Percentiles rank a stretch among this genome's conserved stretches.
Conservation (phyloP, 1,284 basidiomycete species). For the Chiua sp. region DNA sequence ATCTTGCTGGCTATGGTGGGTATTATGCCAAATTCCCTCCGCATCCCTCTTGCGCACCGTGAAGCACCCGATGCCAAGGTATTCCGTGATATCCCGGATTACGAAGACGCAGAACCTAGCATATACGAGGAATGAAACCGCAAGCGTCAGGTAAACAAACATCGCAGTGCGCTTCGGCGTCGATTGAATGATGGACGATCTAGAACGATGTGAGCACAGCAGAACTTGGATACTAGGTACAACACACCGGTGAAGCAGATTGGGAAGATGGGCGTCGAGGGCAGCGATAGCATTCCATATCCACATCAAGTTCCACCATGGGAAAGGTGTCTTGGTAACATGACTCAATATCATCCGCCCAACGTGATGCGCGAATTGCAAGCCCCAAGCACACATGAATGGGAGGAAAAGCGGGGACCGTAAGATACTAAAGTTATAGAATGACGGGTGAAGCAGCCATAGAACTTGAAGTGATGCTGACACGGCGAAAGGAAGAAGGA, state of each 20-base stretch:
- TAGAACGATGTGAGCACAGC: constrained; percentile 29
- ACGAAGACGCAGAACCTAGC: constrained; percentile 81
- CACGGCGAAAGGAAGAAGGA: constrained; percentile 81
- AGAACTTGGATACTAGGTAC: neutral
- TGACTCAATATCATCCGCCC: constrained; percentile 95
- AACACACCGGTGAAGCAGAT: constrained; percentile 66
- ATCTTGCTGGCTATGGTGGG: constrained; percentile 34
- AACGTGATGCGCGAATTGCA: constrained; percentile 87
- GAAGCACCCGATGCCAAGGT: constrained; percentile 90
- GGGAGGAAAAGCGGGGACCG: constrained; percentile 79
- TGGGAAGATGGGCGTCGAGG: constrained; percentile 81
- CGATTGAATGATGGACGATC: constrained; percentile 73
- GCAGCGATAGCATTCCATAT: constrained; percentile 81
- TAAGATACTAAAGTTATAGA: constrained; percentile 59
- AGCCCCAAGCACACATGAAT: constrained; percentile 90
- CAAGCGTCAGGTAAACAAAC: constrained; percentile 74
- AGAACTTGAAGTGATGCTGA: constrained; percentile 73
- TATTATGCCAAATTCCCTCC: constrained; percentile 70
- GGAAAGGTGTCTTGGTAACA: constrained; percentile 86
- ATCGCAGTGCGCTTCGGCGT: constrained; percentile 61
- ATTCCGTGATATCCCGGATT: constrained; percentile 87
- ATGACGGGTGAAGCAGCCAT: constrained; percentile 81
- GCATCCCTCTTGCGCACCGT: constrained; percentile 84
- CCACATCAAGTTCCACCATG: constrained; percentile 89
- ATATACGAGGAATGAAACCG: constrained; percentile 73